Conservation (phyloP, 257 asterid species). For the Solanum pinnatisectum region DNA sequence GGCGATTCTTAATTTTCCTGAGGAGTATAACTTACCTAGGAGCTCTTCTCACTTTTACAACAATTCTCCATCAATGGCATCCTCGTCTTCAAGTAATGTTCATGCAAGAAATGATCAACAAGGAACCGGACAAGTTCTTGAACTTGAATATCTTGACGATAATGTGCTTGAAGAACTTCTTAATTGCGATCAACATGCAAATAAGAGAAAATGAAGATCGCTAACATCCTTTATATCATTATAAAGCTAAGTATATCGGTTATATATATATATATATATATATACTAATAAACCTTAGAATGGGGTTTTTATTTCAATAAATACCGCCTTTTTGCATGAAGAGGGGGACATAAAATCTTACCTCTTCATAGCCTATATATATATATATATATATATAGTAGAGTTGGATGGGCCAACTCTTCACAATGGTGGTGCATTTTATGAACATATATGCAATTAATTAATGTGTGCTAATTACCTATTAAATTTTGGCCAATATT, state of each 20-base stretch:
- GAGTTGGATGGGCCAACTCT: neutral
- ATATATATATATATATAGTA: neutral
- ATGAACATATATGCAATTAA: neutral
- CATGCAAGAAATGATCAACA: neutral
- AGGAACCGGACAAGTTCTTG: slow-evolving; percentile 23
- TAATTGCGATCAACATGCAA: slow-evolving; percentile 12
- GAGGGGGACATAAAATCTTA: neutral
- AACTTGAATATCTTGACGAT: slow-evolving; percentile 54
- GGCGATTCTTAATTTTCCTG: slow-evolving; percentile 68
- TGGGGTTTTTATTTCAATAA: neutral
- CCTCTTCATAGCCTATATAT: neutral
- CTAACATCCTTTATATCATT: neutral
- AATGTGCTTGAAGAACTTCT: slow-evolving; percentile 65
- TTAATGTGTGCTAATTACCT: neutral
- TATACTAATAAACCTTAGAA: neutral
- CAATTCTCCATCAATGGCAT: neutral
- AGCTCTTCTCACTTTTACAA: slow-evolving; percentile 49
- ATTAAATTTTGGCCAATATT: neutral
- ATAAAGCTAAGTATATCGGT: neutral
- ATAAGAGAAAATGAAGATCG: slow-evolving; percentile 9
- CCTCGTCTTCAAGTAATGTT: slow-evolving; percentile 5
- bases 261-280: neutral
- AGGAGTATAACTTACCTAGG: slow-evolving; percentile 53
- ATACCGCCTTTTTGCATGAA: neutral
- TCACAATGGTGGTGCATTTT: neutral